Evolutionary conservation across 2,329 filamentous ascomycete genomes (phyloP), one percentile per base, ranked within the genome.

Genomic region (Aspergillus sp.): DNA sequence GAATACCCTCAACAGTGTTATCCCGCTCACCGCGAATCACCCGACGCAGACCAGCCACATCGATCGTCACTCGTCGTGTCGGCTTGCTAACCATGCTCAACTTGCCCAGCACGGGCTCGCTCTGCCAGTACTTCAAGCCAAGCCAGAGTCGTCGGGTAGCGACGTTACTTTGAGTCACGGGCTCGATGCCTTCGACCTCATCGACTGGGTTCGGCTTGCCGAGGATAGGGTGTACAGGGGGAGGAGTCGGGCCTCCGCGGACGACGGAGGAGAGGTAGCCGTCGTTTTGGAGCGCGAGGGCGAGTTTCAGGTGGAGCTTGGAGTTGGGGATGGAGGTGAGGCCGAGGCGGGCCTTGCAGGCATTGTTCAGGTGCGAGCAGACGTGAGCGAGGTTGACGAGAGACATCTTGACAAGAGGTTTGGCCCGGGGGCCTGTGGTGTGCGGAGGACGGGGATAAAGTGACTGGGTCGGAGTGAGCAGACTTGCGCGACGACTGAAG

Each of bases 301-400:
- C 84, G 15, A 96, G 82, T 48, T 81, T 81, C 63, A 96, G 87
- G 81, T 95, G 92, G 74, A 92, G 86, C 67, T 93, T 93, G 53
- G 86, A 88, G 80, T 89, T 88, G 49, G 89, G 87, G 64, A 96
- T 84, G 7, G 91, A 96, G 32, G 93, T 96, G 54, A 96, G 82
- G 67, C 89, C 90, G 0, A 97, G 86, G 1, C 89, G 88, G n/a
- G 90, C 91, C 71, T 88, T 88, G 59, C 90, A 90, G 67, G 90
- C 91, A 82, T 97, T 97, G 77, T 95, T 91, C 59, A 97, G 84
- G 81, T 96, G 92, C 67, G 92, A 92, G 83, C 91, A 96, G 79
- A 93, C 87, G 81, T 94, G 82, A 70, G 87, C 84, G 65, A 96
- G 84, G 77, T 89, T 86, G 73, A 85, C 82, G 78, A 96, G 84